Percentiles rank a stretch among this genome's conserved stretches.
phyloP scores from a whole-genome alignment of 371 early-diverging fungal genomes.

The Mortierella sp. region DNA sequence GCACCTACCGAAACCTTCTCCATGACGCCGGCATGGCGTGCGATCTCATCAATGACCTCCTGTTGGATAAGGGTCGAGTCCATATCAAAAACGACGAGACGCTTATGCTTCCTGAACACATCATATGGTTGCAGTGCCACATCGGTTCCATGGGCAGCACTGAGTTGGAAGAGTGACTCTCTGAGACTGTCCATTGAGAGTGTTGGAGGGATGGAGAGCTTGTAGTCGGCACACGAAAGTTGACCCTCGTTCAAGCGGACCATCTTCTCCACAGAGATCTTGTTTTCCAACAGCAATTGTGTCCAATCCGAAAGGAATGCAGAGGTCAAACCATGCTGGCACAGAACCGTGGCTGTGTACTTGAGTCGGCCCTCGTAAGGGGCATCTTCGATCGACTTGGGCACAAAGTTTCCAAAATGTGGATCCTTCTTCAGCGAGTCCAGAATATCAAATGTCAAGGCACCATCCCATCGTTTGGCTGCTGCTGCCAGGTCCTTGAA shows the following conservation, averaged over 20 bases:
- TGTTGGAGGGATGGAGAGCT: constrained; percentile 76
- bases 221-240: constrained; percentile 82
- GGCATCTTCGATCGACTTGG: constrained; percentile 79
- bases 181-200: constrained; percentile 72
- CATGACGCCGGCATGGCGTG: constrained; percentile 89
- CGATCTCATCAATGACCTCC: constrained; percentile 99
- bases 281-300: constrained; percentile 69
- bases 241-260: constrained; percentile 73
- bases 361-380: constrained; percentile 83
- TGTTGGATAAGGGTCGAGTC: constrained; percentile 97
- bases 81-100: constrained; percentile 98
- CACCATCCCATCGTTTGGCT: constrained; percentile 85
- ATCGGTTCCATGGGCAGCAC: constrained; percentile 77
- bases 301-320: constrained; percentile 82
- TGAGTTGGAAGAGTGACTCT: constrained; percentile 75
- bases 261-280: constrained; percentile 86
- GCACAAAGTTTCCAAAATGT: constrained; percentile 57
- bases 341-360: constrained; percentile 85
- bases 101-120: constrained; percentile 89
- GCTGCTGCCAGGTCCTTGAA: constrained; percentile 80
- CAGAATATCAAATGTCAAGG: constrained; percentile 80
- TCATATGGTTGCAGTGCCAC: constrained; percentile 89
- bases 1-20: constrained; percentile 86
- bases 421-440: constrained; percentile 65
- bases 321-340: constrained; percentile 78